Evolutionary conservation across 257 asterid genomes (phyloP), one percentile per base, ranked within the genome.

Genomic region (Echites panduratus): DNA sequence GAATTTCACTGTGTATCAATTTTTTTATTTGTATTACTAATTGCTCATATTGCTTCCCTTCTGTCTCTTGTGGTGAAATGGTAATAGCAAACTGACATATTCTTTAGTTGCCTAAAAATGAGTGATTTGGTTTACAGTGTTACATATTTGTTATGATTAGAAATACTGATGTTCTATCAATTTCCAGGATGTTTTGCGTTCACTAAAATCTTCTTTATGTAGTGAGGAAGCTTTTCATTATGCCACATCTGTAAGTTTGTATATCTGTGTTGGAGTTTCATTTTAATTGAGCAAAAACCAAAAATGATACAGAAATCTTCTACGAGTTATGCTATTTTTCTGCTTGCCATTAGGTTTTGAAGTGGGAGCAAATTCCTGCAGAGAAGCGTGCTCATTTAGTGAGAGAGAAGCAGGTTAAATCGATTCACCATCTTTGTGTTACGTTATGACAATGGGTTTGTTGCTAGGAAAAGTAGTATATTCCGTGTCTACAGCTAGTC

Each of bases 291-390:
- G 69, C 69, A 17, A 17, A 35, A 44, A 47, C 20, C 2, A 32
- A 71, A 5, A 70, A 14, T 2, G 2, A 32, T 11, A n/a, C 63
- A 62, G 54, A 50, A 41, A 45, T 29, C 38, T 63, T 50, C 4
- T 50, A 7, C 19, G 27, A 20, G 9, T 49, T 66, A 19, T 38
- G 29, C 40, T 56, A 19, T 65, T 9, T 54, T 47, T 77, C 45
- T 61, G 63, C 64, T 66, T 70, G 63, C 16, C 38, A 29, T 66
- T 67, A 90, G 99, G 93, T 91, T 77, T 76, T 94, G 84, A 79
- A 79, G 75, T 91, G 97, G 99, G 86, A 81, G 90, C 86, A 88
- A 80, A 84, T 94, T 82, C 97, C 99, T 67, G 85, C 93, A 26
- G 99, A 91, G 78, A 84, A 78, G 83, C 99, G 99, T 78, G 97